These are phyloP conservation scores for Biancaea sappan DNA, from an alignment of 306 rosid species.

Conservation along the genomic window DNA sequence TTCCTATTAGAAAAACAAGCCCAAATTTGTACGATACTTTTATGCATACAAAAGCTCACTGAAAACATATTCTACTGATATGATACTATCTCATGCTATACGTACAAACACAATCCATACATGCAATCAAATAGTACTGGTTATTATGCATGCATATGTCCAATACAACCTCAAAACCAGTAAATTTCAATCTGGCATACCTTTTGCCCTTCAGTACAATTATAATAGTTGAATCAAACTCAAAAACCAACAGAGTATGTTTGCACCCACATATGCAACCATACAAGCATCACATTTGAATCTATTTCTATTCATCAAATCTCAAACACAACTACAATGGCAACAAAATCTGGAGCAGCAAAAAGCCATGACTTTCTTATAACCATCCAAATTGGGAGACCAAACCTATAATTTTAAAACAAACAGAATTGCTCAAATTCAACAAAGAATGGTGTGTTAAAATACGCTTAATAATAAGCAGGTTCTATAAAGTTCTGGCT, in stretches of 20 bases:
- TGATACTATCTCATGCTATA: neutral
- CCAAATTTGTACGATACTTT: neutral
- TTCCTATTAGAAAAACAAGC: neutral
- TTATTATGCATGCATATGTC: neutral
- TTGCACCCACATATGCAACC: neutral
- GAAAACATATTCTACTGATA: neutral
- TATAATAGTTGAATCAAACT: neutral
- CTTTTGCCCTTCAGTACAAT: neutral
- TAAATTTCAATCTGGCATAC: neutral
- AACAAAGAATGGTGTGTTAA: neutral
- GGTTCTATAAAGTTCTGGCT: neutral
- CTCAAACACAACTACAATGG: neutral
- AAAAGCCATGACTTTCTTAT: neutral
- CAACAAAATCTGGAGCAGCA: slow-evolving; percentile 8
- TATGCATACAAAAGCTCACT: neutral
- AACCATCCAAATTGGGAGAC: slow-evolving; percentile 11
- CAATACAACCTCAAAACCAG: slow-evolving; percentile 7
- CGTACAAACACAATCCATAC: neutral
- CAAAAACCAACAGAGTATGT: neutral
- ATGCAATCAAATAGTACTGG: neutral
- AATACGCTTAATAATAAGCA: slow-evolving; percentile 21
- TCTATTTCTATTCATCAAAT: neutral
- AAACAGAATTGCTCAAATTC: neutral
- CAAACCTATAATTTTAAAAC: neutral
- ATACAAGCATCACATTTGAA: neutral